Evolutionary conservation across 345 rosid species (phyloP), one percentile per base, ranked within the genome.

Genomic region (Arabis alpina): DNA sequence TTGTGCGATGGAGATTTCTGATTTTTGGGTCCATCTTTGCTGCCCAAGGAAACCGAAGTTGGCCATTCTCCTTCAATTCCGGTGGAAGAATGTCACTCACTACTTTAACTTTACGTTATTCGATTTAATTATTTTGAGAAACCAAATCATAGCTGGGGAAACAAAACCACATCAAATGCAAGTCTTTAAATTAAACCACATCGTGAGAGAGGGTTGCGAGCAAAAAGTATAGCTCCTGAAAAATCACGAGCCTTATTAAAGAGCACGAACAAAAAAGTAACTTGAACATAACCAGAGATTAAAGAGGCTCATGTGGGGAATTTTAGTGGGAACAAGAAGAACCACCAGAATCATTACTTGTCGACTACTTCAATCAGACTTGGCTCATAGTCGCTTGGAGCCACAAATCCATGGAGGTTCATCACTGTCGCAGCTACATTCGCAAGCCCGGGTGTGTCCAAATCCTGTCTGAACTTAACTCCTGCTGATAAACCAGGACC

Each of bases 341-440:
- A 65, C 56, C 16, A 62, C 60, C 56, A 42, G 15, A 54, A 24
- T 28, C 66, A 16, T 74, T 24, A 85, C 68, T 80, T 67, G 66
- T 86, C 96, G 0, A 78, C 79, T 43, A 85, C 92, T 84, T 94
- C 96, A 53, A 94, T 83, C 19, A 94, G 96, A 51, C 89, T 88
- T 6, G 87, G 74, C 84, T 94, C 98, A n/a, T 94, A 94, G 55
- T 94, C 99, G 12, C 63, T 42, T 0, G 99, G 98, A 39, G 98
- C 96, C 76, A 79, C 87, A 30, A 82, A 86, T 41, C 99, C 99
- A 59, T 94, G 99, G 45, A 94, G 95, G 82, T 94, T 94, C 71
- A 94, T 89, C 80, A 94, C 88, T 0, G 99, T 94, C 2, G 99
- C 99, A 43, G 97, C 98, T 11, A 94, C 98, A 70, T 94, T 94